A percentile compares a stretch with the other conserved stretches of the same genome.
Evolutionary conservation across 331 rosid genomes (phyloP).

Genomic region (Acacia pycnantha): DNA sequence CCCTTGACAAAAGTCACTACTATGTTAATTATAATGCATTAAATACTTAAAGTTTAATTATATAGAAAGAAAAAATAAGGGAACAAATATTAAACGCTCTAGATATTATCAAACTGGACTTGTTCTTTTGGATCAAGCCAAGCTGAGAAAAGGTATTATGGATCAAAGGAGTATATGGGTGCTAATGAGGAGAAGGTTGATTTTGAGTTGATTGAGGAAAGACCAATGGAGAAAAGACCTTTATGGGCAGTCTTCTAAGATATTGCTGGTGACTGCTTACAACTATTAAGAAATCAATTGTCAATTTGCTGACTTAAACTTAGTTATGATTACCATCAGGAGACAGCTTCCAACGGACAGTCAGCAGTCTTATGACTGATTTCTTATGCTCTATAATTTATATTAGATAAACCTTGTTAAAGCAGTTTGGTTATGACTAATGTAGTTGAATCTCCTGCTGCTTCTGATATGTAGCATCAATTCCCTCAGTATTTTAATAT

Average conservation of each 20-base stretch:
- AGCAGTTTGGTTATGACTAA: not conserved
- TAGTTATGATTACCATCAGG: not conserved
- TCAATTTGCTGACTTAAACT: constrained; percentile 9
- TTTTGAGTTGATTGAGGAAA: not conserved
- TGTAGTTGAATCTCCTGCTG: not conserved
- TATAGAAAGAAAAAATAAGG: not conserved
- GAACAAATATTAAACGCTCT: not conserved
- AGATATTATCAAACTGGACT: not conserved
- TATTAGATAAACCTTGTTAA: not conserved
- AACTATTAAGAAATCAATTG: not conserved
- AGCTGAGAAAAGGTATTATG: not conserved
- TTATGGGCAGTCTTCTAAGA: not conserved
- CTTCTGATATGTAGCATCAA: constrained; percentile 17
- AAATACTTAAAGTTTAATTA: not conserved
- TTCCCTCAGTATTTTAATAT: constrained; percentile 1
- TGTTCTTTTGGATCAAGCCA: not conserved
- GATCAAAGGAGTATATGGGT: not conserved
- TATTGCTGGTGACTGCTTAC: not conserved
- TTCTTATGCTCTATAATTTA: not conserved
- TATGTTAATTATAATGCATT: not conserved
- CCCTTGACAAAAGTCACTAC: not conserved
- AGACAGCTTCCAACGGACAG: not conserved
- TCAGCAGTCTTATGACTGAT: constrained; percentile 9
- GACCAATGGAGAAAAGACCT: not conserved
- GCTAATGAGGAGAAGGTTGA: not conserved